Base-by-base conservation (phyloP, 2,329 filamentous ascomycete species). In the Fonsecaea multimorphosa region DNA sequence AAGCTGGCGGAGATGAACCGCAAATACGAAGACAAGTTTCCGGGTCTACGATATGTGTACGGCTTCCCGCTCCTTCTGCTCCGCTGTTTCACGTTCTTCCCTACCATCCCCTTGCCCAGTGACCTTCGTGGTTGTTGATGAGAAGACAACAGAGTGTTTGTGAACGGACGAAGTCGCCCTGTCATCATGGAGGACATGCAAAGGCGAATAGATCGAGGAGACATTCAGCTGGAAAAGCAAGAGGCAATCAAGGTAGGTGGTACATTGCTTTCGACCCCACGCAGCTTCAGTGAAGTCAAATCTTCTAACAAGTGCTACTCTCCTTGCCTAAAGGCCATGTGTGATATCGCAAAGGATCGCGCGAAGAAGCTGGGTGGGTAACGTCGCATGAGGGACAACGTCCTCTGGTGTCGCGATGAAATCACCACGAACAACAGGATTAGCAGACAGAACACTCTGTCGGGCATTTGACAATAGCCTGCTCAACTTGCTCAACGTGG, bases 111-210 rank as follows among this genome's bases (percentile, higher is more conserved):
- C 31, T 3, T 38, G 31, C 22, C 5, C 53, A 19, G 7, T 34
- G 22, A 5, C 24, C 7, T 1, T 57, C 49, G 19, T 22, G 9
- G 44, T n/a, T 22, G 19, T 29, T 66, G 53, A 66, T 49, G 12
- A 58, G 27, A 14, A 55, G 12, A 14, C 19, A 55, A 38, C 68
- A 87, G 85, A 51, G 91, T 94, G 19, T 97, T 97, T 76, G 94
- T 97, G 63, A 93, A 96, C 76, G 92, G 92, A 0, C 85, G 93
- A 54, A 84, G 86, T 46, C 83, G 92, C 63, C 83, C 85, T 1
- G 85, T 86, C 67, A 89, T 97, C 62, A 92, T 97, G 89, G 83
- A 86, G 68, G 89, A 97, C 73, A 96, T 97, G 91, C 85, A 85
- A 68, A 76, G 79, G 59, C 84, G 93, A 59, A 96, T 97, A 73